phyloP scores from a whole-genome alignment of 306 rosid genomes.

The Trifolium pratense region DNA sequence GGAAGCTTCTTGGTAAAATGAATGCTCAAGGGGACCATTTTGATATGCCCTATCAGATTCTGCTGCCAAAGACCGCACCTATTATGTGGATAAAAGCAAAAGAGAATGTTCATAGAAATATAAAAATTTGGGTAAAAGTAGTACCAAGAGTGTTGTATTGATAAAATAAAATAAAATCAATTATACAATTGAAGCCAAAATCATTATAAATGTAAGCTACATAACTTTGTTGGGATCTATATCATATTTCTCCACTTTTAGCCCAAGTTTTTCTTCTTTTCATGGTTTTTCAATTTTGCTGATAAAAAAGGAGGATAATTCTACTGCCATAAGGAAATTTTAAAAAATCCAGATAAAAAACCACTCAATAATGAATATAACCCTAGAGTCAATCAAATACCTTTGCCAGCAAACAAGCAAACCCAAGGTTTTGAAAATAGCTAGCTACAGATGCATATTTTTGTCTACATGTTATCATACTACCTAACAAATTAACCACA shows the following conservation, averaged over 20 bases:
- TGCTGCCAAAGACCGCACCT: slow-evolving; percentile 95
- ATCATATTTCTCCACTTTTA: slow-evolving; percentile 26
- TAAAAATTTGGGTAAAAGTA: slow-evolving; percentile 27
- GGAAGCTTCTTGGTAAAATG: slow-evolving; percentile 76
- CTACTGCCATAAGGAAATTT: slow-evolving; percentile 27
- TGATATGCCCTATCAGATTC: slow-evolving; percentile 95
- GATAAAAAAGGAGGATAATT: slow-evolving; percentile 28
- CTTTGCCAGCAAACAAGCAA: slow-evolving; percentile 22
- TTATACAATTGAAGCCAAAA: slow-evolving; percentile 24
- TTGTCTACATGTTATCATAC: slow-evolving; percentile 31
- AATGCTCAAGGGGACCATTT: slow-evolving; percentile 80
- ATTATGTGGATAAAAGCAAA: slow-evolving; percentile 37
- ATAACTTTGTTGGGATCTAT: not conserved
- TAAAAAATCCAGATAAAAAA: slow-evolving; percentile 8
- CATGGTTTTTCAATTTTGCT: slow-evolving; percentile 8
- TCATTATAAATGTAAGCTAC: slow-evolving; percentile 26
- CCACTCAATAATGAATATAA: slow-evolving; percentile 2
- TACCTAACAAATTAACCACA: slow-evolving; percentile 20
- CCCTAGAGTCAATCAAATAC: slow-evolving; percentile 30
- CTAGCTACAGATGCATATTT: slow-evolving; percentile 30
- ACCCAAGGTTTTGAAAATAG: slow-evolving; percentile 20
- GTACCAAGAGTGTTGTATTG: not conserved
- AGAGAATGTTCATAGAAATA: slow-evolving; percentile 34
- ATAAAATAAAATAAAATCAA: not conserved
- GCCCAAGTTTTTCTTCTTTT: not conserved